Percentiles rank a stretch among this genome's conserved stretches.
These are phyloP conservation scores for Chimonanthus praecox DNA, from an alignment of 164 flowering plant species.

Conservation along the genomic window DNA sequence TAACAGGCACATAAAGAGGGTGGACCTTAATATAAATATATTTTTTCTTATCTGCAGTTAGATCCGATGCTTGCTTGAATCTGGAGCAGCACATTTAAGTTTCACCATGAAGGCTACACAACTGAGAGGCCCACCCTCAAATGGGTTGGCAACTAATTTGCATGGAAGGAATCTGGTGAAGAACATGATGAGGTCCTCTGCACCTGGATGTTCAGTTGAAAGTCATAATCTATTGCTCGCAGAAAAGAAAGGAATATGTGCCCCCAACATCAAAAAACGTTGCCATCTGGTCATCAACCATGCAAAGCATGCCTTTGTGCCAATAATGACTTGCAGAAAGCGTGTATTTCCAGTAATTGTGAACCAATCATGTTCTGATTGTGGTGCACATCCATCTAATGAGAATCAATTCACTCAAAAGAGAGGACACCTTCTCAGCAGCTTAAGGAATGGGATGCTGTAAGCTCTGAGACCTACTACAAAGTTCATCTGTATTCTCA, in stretches of 20 bases:
- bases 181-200: neutral
- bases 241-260: neutral
- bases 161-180: neutral
- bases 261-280: neutral
- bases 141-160: neutral
- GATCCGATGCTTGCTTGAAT: neutral
- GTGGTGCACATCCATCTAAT: neutral
- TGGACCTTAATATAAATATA: neutral
- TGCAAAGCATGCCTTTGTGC: neutral
- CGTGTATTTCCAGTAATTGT: neutral
- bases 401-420: constrained; percentile 3
- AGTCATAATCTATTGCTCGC: neutral
- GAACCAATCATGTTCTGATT: constrained; percentile 7
- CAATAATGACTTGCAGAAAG: neutral
- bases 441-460: constrained; percentile 1
- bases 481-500: neutral
- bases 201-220: neutral
- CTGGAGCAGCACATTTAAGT: neutral
- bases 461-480: constrained; percentile 3
- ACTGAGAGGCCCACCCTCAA: neutral
- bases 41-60: constrained; percentile 2
- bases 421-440: constrained; percentile 2
- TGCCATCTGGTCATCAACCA: neutral
- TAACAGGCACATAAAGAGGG: neutral
- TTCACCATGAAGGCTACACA: constrained; percentile 7